Percentiles rank a stretch among this genome's conserved stretches.
Conservation (phyloP, 495 filamentous ascomycete species). For the Lindgomyces ingoldianus region DNA sequence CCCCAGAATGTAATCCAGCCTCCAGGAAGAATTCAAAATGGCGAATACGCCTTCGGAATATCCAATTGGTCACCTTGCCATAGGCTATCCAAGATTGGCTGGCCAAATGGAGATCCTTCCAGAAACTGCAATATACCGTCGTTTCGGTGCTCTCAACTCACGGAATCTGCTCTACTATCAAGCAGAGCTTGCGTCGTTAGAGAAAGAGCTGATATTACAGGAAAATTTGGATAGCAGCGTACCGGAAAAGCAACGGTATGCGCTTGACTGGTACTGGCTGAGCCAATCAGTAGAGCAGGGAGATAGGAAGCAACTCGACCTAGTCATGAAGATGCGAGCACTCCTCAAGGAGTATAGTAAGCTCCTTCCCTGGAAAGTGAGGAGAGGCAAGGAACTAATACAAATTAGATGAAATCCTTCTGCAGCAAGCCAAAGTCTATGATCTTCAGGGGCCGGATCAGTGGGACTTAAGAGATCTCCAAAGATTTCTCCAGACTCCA, state of each 20-base stretch:
- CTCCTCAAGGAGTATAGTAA: constrained; percentile 10
- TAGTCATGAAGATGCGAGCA: constrained; percentile 3
- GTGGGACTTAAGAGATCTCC: constrained; percentile 1
- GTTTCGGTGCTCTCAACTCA: constrained; percentile 3
- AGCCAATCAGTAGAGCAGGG: not conserved
- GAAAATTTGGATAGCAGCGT: not conserved
- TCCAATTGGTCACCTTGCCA: not conserved
- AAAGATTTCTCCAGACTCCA: not conserved
- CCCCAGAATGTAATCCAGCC: too few species aligned
- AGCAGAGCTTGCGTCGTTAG: not conserved
- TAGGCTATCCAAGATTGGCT: constrained; percentile 13
- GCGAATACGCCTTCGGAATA: too few species aligned
- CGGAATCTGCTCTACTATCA: constrained; percentile 5
- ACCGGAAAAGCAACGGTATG: not conserved
- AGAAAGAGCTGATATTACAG: not conserved
- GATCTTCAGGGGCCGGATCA: not conserved
- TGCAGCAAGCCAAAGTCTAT: too few species aligned
- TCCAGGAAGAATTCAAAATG: too few species aligned
- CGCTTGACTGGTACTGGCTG: not conserved
- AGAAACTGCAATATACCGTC: constrained; percentile 6
- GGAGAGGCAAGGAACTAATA: not conserved
- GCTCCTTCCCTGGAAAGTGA: not conserved
- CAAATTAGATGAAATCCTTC: constrained; percentile 2
- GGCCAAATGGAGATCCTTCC: not conserved
- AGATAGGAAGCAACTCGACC: not conserved